Base-by-base conservation (phyloP, 2,329 filamentous ascomycete species). In the Alternaria rosae region DNA sequence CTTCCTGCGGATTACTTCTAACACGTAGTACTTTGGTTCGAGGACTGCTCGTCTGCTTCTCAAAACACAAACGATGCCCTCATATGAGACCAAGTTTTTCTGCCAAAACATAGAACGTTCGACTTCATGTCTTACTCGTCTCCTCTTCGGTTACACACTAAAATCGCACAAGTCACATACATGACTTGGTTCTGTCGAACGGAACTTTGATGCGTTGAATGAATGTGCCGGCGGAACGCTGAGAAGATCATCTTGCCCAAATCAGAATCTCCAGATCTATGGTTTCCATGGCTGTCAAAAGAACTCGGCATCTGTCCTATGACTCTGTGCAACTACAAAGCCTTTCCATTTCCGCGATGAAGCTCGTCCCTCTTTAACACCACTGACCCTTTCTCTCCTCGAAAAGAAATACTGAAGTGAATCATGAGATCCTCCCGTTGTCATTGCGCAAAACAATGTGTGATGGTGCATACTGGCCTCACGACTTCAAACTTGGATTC, bases 391-490 rank as follows among this genome's bases (percentile, higher is more conserved):
- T 38, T 38, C 4, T 38, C 6, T 17, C 9, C 5, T 17, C n/a
- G 2, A 38, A 38, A 38, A 38, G n/a, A 9, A 4, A 1, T 1
- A n/a, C 1, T 35, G 3, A 8, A 7, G 30, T 8, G 4, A 0
- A 9, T 5, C 15, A 35, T 38, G 35, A 38, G 35, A 38, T 38
- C 11, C n/a, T 1, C 11, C 17, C n/a, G 35, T 9, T 17, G 35
- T 15, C 17, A 38, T 1, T 38, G 35, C 35, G 35, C 8, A 15
- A 38, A 5, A 38, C 35, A n/a, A 38, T 11, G 35, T 38, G 1
- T 9, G n/a, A 38, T 38, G 15, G 15, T n/a, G 35, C 35, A 1
- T 2, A 0, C n/a, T 11, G 9, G 9, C 4, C n/a, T 6, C 11
- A 17, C 1, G 8, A 38, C 35, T 38, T 38, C 35, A 38, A 38